Base-by-base conservation (phyloP, 306 rosid species). In the Sophora flavescens region DNA sequence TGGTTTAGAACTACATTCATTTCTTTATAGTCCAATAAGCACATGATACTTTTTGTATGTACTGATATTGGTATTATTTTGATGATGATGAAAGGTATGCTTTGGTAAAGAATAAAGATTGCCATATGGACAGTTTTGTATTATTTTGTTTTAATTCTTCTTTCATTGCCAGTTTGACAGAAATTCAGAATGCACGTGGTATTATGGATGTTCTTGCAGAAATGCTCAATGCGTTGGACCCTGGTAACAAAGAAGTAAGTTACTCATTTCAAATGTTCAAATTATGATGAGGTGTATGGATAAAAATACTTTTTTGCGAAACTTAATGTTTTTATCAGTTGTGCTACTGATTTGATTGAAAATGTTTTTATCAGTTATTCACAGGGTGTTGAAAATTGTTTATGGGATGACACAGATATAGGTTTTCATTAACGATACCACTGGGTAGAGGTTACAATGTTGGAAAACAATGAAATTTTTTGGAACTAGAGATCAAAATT, bases 171-270 rank as follows among this genome's bases (percentile, higher is more conserved):
- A 95, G 99, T 82, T 74, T 92, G 89, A 81, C 91, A 0, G 97
- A 95, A 95, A 88, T 95, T 83, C 98, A 95, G 87, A 95, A 95
- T 88, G 98, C 97, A 63, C 91, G 95, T 61, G 98, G 98, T 58
- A 89, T 95, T 81, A 89, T 92, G 98, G 98, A 95, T 70, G 97
- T 95, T 78, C 93, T 95, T 65, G 76, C 96, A 3, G 98, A 95
- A 84, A 95, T 95, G 98, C 92, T 92, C 56, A 95, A 53, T 84
- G 98, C 97, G 33, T 33, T 92, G 61, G 98, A 95, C 75, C 97
- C 98, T 36, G 84, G 52, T 54, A 95, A 90, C 81, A 90, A 77
- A 89, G 98, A 92, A 89, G 98, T 95, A 82, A 70, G 79, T 83
- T 70, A 69, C 48, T 35, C 36, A 14, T 61, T 68, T 64, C 62